Percentiles rank a stretch among this genome's conserved stretches.
phyloP scores from a whole-genome alignment of 2,329 filamentous ascomycete genomes.

The Claviceps fusiformis region DNA sequence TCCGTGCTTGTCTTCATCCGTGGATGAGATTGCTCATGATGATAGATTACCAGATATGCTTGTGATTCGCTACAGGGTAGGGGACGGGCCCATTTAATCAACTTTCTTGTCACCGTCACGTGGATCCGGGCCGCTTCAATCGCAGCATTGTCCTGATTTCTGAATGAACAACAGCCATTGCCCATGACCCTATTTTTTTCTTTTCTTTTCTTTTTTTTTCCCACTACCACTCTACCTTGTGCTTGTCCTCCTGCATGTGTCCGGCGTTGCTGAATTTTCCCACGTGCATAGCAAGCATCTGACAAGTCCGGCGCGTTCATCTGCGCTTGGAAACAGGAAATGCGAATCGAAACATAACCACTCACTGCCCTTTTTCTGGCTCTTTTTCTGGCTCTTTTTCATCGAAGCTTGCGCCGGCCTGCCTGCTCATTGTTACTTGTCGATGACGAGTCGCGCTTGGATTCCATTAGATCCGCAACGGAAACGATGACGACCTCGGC shows the following conservation, averaged over 20 bases:
- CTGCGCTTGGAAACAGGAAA: not conserved
- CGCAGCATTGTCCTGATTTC: too few relatives aligned
- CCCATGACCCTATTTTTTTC: not conserved
- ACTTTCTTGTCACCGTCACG: too few relatives aligned
- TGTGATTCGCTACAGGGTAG: not conserved
- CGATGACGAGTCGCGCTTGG: not conserved
- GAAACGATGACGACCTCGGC: conserved; percentile 15
- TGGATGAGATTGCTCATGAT: too few relatives aligned
- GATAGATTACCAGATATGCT: too few relatives aligned
- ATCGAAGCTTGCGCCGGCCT: not conserved
- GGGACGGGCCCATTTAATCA: not conserved
- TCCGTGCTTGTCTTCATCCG: too few relatives aligned
- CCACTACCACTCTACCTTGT: too few relatives aligned
- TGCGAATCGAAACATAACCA: not conserved
- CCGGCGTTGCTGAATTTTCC: not conserved
- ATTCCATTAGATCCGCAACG: not conserved
- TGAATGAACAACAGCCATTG: too few relatives aligned
- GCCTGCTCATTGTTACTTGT: not conserved
- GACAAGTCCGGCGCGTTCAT: not conserved
- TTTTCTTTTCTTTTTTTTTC: not conserved
- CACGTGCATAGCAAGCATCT: too few relatives aligned
- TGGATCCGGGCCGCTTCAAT: not conserved
- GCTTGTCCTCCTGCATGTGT: not conserved
- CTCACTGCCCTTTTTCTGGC: not conserved
- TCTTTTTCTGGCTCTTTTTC: too few relatives aligned